These are phyloP conservation scores for Phytophthora sojae DNA, from an alignment of 352 stramenopile genomes.

Conservation along the genomic window DNA sequence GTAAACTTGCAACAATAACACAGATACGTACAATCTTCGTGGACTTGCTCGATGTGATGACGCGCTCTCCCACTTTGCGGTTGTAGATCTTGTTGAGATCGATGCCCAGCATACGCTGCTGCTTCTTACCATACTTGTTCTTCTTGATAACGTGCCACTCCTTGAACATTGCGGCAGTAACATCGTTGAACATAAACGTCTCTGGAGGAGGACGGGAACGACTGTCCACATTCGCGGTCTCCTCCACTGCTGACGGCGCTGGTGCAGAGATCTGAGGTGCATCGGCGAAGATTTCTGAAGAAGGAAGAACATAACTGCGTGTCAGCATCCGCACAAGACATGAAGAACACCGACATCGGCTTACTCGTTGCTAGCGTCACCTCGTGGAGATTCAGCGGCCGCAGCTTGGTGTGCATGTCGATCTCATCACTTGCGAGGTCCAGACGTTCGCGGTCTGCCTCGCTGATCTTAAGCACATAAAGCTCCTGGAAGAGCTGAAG, in stretches of 20 bases:
- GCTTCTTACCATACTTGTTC: conserved; percentile 92
- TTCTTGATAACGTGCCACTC: conserved; percentile 93
- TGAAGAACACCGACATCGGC: conserved; percentile 1
- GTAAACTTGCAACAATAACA: neutral
- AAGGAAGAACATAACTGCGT: neutral
- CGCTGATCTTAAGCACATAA: conserved; percentile 91
- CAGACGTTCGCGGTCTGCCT: conserved; percentile 81
- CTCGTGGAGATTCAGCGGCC: conserved; percentile 86
- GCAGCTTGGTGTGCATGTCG: conserved; percentile 89
- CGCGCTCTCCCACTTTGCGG: conserved; percentile 89
- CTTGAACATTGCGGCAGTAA: conserved; percentile 91
- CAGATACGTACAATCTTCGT: conserved; percentile 86
- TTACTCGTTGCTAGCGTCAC: conserved; percentile 88
- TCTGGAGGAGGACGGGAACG: conserved; percentile 77
- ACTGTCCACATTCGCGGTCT: conserved; percentile 71
- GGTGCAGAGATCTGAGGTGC: conserved; percentile 77
- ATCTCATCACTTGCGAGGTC: conserved; percentile 87
- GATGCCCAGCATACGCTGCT: conserved; percentile 89
- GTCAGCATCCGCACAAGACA: neutral
- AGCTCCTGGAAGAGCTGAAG: conserved; percentile 88
- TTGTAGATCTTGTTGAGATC: conserved; percentile 93
- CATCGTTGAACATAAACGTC: conserved; percentile 93
- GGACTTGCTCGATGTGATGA: conserved; percentile 90
- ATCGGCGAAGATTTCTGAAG: conserved; percentile 86
- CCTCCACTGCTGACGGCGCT: conserved; percentile 71